phyloP scores from a whole-genome alignment of 2,329 filamentous ascomycete species.

The Aureobasidium zeae region DNA sequence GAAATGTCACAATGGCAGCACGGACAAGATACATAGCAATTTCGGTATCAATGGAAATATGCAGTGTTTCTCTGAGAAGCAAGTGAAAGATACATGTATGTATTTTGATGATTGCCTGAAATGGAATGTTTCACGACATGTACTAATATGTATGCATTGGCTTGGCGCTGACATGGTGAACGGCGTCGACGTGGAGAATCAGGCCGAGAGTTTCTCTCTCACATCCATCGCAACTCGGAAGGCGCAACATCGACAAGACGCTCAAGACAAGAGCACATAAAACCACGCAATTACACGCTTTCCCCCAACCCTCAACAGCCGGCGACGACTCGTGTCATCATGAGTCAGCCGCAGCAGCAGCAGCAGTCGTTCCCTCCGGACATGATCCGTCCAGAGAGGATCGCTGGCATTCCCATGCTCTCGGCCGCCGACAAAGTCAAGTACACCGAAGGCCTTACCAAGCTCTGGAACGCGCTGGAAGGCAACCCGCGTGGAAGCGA shows the following conservation, averaged over 20 bases:
- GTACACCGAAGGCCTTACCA: conserved; percentile 16
- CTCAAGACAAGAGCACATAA: too few species aligned
- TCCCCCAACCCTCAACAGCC: too few species aligned
- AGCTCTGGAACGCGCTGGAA: conserved; percentile 17
- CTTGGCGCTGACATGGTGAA: too few species aligned
- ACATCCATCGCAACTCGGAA: too few species aligned
- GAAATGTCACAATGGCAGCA: not conserved
- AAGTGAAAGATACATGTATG: too few species aligned
- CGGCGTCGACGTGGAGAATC: not conserved
- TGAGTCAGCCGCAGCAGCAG: conserved; percentile 5
- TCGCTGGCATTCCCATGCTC: conserved; percentile 17
- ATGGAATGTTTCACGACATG: too few species aligned
- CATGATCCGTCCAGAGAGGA: conserved; percentile 19
- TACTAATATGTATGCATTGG: too few species aligned
- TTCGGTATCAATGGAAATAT: not conserved
- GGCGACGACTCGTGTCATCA: conserved; percentile 8
- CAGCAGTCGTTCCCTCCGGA: conserved; percentile 10
- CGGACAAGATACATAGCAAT: not conserved
- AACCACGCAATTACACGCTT: too few species aligned
- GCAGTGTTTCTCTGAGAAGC: too few species aligned
- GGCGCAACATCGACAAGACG: too few species aligned
- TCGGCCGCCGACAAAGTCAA: conserved; percentile 13
- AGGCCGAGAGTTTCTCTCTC: too few species aligned
- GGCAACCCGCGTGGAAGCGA: conserved; percentile 15
- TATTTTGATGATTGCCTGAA: too few species aligned